phyloP scores from a whole-genome alignment of 2,329 filamentous ascomycete genomes.

The Nigrospora osmanthi region DNA sequence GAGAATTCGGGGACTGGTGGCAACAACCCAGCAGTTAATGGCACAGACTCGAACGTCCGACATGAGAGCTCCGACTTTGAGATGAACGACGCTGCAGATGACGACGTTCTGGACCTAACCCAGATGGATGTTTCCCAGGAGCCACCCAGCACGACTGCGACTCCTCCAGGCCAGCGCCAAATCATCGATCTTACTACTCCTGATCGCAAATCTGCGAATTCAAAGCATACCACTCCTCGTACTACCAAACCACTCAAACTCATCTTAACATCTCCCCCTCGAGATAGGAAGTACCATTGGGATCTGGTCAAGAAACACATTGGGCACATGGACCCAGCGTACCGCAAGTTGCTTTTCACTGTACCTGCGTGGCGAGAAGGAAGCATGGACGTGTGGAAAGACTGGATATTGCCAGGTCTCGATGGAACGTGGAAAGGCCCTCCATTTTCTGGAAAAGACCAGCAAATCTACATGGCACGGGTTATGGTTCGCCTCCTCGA shows the following conservation, averaged over 20 bases:
- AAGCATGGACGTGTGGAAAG: not conserved
- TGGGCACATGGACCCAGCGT: not conserved
- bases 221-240: not conserved
- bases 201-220: not conserved
- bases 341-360: not conserved
- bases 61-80: not conserved
- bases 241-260: no score
- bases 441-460: not conserved
- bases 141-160: not conserved
- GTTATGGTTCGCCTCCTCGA: not conserved
- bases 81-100: not conserved
- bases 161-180: no score
- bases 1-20: no score
- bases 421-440: not conserved
- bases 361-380: not conserved
- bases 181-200: not conserved
- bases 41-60: not conserved
- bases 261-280: not conserved
- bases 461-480: not conserved
- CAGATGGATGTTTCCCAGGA: not conserved
- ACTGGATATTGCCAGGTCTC: not conserved
- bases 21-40: not conserved
- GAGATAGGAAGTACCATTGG: not conserved
- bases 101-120: constrained; percentile 1
- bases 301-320: not conserved